phyloP scores from a whole-genome alignment of 805 yeast genomes.

The Ogataea glucozyma region DNA sequence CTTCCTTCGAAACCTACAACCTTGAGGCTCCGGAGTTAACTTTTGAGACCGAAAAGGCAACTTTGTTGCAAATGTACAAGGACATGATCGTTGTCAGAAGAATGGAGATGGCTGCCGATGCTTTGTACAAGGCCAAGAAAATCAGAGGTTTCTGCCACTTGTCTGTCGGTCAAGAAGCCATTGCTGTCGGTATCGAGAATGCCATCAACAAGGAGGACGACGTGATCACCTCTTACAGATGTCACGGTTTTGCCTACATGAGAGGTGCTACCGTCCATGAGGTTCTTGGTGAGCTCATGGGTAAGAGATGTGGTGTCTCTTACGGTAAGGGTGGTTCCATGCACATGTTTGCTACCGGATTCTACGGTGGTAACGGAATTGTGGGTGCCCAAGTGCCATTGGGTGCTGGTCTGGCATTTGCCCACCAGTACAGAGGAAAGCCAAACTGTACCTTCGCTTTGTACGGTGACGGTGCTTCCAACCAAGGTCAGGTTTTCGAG shows the following conservation, averaged over 20 bases:
- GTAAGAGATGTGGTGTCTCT: slow-evolving; percentile 92
- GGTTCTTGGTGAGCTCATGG: slow-evolving; percentile 95
- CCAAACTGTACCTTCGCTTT: slow-evolving; percentile 77
- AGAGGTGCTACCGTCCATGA: slow-evolving; percentile 91
- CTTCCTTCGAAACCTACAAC: slow-evolving; percentile 84
- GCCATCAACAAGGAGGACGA: slow-evolving; percentile 86
- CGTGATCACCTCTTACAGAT: slow-evolving; percentile 95
- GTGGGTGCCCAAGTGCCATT: slow-evolving; percentile 99
- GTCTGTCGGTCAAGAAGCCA: slow-evolving; percentile 98
- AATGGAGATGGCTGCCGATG: slow-evolving; percentile 99
- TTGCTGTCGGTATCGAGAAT: slow-evolving; percentile 97
- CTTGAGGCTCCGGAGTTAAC: slow-evolving; percentile 68
- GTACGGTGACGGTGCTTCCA: slow-evolving; percentile 99
- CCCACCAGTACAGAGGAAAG: slow-evolving; percentile 90
- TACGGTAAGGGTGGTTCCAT: slow-evolving; percentile 99
- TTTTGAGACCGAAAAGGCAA: slow-evolving; percentile 77
- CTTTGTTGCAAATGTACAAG: slow-evolving; percentile 89
- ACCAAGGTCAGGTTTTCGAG: slow-evolving; percentile 99
- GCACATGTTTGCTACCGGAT: slow-evolving; percentile 96
- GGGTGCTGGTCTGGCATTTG: slow-evolving; percentile 98
- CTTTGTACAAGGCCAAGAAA: slow-evolving; percentile 96
- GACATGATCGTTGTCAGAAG: slow-evolving; percentile 93
- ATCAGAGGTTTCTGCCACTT: slow-evolving; percentile 99
- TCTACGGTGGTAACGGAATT: slow-evolving; percentile 99
- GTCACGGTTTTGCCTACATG: slow-evolving; percentile 98